Percentiles rank a stretch among this genome's conserved stretches.
Conservation (phyloP, 2,329 filamentous ascomycete genomes). For the Metarhizium humberi region DNA sequence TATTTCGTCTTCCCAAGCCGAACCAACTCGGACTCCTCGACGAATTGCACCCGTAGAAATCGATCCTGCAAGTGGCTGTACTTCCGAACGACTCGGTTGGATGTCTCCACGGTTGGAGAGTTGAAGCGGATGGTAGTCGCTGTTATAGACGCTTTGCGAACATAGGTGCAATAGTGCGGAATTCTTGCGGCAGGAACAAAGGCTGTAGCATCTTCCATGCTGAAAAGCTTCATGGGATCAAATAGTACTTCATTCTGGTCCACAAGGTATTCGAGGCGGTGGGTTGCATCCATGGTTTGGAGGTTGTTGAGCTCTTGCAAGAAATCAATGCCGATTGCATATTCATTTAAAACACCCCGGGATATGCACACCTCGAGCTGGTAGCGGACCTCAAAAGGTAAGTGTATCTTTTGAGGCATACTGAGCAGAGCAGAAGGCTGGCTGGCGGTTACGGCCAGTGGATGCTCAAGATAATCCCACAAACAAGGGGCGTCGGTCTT, state of each 20-base stretch:
- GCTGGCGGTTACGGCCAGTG: constrained; percentile 4
- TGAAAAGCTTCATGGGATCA: constrained; percentile 66
- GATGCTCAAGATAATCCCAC: constrained; percentile 23
- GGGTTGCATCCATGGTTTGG: constrained; percentile 42
- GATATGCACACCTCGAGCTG: constrained; percentile 93
- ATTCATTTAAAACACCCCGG: constrained; percentile 64
- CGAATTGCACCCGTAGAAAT: constrained; percentile 84
- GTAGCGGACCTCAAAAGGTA: constrained; percentile 70
- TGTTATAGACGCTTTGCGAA: constrained; percentile 71
- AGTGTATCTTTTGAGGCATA: constrained; percentile 16
- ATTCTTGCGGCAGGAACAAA: constrained; percentile 41
- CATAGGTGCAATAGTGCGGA: constrained; percentile 63
- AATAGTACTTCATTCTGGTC: constrained; percentile 53
- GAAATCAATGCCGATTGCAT: constrained; percentile 61
- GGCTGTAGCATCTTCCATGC: constrained; percentile 36
- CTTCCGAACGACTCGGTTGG: constrained; percentile 75
- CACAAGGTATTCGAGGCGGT: constrained; percentile 65
- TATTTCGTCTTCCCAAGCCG: constrained; percentile 43
- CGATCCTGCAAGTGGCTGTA: constrained; percentile 61
- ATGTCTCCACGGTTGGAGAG: constrained; percentile 73
- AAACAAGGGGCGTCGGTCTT: constrained; percentile 13
- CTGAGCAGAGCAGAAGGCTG: constrained; percentile 20
- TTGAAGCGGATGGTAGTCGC: constrained; percentile 74
- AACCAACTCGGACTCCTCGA: constrained; percentile 62
- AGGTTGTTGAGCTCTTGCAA: constrained; percentile 46